Evolutionary conservation across 192 early-diverging fungal genomes (phyloP), one percentile per base, ranked within the genome.

Genomic region (Fimicolochytrium jonesii): DNA sequence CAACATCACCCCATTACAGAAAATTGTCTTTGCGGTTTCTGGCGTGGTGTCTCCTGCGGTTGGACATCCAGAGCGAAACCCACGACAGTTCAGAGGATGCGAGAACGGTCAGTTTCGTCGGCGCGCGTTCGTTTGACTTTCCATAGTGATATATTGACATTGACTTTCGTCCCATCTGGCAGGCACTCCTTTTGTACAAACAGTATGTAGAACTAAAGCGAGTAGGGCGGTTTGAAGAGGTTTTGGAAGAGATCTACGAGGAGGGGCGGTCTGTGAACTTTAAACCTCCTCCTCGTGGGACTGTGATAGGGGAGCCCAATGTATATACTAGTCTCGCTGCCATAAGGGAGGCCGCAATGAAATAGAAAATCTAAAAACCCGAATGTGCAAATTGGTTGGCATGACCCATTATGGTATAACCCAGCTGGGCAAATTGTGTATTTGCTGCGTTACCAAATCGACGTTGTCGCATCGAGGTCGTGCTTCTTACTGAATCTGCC

Each of bases 1-100:
- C 6, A 33, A 23, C 39, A 15, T 51, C 23, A 45, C 17, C 53
- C 53, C 22, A 1, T 1, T 37, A 18, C 66, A 87, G 90, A 35
- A 90, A 90, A 81, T 84, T 97, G 10, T 94, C 94, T 4, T 67
- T 98, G 17, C 78, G 88, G 13, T 98, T 97, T 67, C 73, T 98
- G 49, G 88, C 92, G 1, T 99, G 94, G 93, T 86, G 82, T 70
- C 58, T 99, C 9, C 77, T 90, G 28, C 68, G 80, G 6, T 75
- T 89, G 42, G 85, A 92, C 32, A 95, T 99, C 62, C 96, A 99
- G 66, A 81, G 77, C 5, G 85, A 88, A 1, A 86, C 88, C 10
- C 96, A 99, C 73, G 92, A 94, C 63, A 92, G 90, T 68, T 87
- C 96, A 7, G 93, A 94, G 64, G 96, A 99, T 72, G 90, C 96